Evolutionary conservation across 306 rosid species (phyloP).

Genomic region (Fagus crenata): DNA sequence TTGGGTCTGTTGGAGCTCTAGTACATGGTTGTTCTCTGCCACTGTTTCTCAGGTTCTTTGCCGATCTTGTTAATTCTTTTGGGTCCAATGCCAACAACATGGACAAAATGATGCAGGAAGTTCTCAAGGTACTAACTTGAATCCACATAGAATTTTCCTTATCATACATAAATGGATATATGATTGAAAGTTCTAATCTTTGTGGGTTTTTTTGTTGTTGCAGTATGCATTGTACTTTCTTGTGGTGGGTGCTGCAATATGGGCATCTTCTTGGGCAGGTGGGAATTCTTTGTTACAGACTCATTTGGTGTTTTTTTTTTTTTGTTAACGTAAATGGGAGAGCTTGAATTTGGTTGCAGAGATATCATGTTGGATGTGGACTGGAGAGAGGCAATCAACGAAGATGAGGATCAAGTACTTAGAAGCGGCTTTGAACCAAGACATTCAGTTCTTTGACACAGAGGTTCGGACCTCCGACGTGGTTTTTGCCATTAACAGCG

Average conservation of each 20-base stretch:
- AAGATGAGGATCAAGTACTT: slow-evolving; percentile 94
- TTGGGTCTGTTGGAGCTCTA: slow-evolving; percentile 85
- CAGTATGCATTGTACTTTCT: slow-evolving; percentile 98
- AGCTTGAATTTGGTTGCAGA: slow-evolving; percentile 48
- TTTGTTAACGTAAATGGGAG: slow-evolving; percentile 16
- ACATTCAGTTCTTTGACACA: slow-evolving; percentile 84
- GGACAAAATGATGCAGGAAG: slow-evolving; percentile 89
- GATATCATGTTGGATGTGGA: slow-evolving; percentile 99
- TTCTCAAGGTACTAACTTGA: slow-evolving; percentile 58
- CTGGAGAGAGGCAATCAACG: slow-evolving; percentile 91
- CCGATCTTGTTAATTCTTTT: slow-evolving; percentile 95
- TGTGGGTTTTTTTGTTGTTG: slow-evolving; percentile 17
- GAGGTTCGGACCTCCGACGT: slow-evolving; percentile 96
- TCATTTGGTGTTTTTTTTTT: neutral
- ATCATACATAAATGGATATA: neutral
- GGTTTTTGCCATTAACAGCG: slow-evolving; percentile 83
- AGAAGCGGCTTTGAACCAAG: slow-evolving; percentile 88
- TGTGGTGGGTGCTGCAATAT: slow-evolving; percentile 96
- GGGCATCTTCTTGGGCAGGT: slow-evolving; percentile 99
- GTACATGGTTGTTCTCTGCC: slow-evolving; percentile 96
- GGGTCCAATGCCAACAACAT: slow-evolving; percentile 80
- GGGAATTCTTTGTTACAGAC: slow-evolving; percentile 17
- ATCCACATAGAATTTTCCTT: slow-evolving; percentile 10
- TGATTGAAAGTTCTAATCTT: slow-evolving; percentile 19
- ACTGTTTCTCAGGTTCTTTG: slow-evolving; percentile 88